Evolutionary conservation across 2,329 filamentous ascomycete genomes (phyloP).

Genomic region (Stromatinia cepivora): DNA sequence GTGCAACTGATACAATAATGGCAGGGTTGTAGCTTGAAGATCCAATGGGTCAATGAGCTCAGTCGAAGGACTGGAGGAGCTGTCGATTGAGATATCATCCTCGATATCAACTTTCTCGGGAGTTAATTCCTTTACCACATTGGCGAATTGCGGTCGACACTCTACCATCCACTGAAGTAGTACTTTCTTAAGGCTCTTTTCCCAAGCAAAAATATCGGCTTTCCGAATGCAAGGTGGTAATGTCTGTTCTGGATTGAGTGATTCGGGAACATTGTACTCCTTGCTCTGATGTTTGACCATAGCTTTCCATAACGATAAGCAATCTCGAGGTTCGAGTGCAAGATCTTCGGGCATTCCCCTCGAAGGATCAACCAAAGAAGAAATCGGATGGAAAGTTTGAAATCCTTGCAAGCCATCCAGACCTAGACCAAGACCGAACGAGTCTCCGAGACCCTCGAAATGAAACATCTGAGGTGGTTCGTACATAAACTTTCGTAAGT

Average conservation of each 20-base stretch:
- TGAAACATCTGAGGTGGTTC: slow-evolving; percentile 48
- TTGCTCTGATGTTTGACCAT: slow-evolving; percentile 60
- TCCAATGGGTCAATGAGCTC: slow-evolving; percentile 37
- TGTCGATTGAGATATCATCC: slow-evolving; percentile 15
- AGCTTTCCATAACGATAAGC: slow-evolving; percentile 61
- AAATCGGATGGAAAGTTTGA: slow-evolving; percentile 61
- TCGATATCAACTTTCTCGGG: slow-evolving; percentile 18
- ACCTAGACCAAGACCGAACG: slow-evolving; percentile 45
- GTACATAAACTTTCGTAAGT: slow-evolving; percentile 74
- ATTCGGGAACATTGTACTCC: slow-evolving; percentile 50
- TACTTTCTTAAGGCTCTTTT: slow-evolving; percentile 57
- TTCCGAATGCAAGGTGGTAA: slow-evolving; percentile 61
- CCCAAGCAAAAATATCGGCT: slow-evolving; percentile 66
- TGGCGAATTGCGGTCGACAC: slow-evolving; percentile 45
- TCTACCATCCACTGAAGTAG: slow-evolving; percentile 62
- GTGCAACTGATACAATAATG: slow-evolving; percentile 61
- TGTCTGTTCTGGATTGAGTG: slow-evolving; percentile 51
- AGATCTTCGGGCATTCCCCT: slow-evolving; percentile 68
- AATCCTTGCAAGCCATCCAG: slow-evolving; percentile 45
- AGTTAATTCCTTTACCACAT: slow-evolving; percentile 50
- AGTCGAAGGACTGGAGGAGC: slow-evolving; percentile 29
- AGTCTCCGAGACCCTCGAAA: slow-evolving; percentile 41
- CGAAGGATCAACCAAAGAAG: slow-evolving; percentile 59
- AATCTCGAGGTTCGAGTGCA: slow-evolving; percentile 69
- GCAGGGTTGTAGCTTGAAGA: slow-evolving; percentile 51